Evolutionary conservation across 495 filamentous ascomycete genomes (phyloP).

Genomic region (Aspergillus funiculosus): DNA sequence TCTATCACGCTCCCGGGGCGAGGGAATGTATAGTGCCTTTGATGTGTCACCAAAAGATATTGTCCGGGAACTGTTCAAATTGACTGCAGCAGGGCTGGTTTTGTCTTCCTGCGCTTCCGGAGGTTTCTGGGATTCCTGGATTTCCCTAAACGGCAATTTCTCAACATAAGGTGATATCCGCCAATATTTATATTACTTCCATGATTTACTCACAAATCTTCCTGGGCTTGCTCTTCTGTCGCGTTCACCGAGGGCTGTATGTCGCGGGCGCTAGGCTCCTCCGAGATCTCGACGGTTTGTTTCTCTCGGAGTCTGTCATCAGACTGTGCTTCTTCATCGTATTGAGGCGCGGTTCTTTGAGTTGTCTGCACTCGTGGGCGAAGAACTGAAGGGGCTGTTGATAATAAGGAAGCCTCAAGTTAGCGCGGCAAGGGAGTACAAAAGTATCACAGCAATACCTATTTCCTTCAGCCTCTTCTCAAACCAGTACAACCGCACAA

Average conservation of each 20-base stretch:
- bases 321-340: slow-evolving; percentile 11
- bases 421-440: neutral
- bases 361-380: slow-evolving; percentile 1
- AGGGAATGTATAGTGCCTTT: slow-evolving; percentile 32
- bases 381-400: slow-evolving; percentile 11
- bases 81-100: neutral
- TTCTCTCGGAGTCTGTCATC: neutral
- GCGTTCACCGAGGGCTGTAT: neutral
- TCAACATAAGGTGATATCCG: too few species aligned
- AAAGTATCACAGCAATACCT: neutral
- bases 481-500: slow-evolving; percentile 34
- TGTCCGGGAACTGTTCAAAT: neutral
- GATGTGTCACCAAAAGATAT: slow-evolving; percentile 18
- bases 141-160: too few species aligned
- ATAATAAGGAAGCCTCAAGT: neutral
- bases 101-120: neutral
- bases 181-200: too few species aligned
- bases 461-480: slow-evolving; percentile 26
- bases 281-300: neutral
- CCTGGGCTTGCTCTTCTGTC: neutral
- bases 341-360: neutral
- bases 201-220: neutral
- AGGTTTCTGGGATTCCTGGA: too few species aligned
- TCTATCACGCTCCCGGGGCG: slow-evolving; percentile 31
- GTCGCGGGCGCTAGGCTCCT: neutral